Conservation (phyloP, 345 rosid genomes). For the Murraya koenigii region DNA sequence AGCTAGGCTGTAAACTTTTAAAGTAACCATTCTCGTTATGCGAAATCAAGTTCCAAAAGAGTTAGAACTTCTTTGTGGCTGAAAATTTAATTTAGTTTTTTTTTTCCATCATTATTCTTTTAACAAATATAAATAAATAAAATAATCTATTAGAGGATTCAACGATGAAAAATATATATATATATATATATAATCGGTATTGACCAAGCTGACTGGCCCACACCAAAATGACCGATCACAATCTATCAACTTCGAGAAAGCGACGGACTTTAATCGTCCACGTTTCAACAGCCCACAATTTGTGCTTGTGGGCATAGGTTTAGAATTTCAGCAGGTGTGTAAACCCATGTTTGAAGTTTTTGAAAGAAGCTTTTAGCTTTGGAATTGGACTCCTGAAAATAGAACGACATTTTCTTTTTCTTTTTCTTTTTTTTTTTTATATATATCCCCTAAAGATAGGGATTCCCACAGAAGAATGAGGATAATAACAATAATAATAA, state of each 20-base stretch:
- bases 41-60: too few relatives aligned
- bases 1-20: not conserved
- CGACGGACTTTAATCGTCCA: slow-evolving; percentile 6
- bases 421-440: too few relatives aligned
- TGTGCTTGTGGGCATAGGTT: not conserved
- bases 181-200: too few relatives aligned
- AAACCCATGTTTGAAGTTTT: too few relatives aligned
- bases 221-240: not conserved
- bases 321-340: slow-evolving; percentile 15
- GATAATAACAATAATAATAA: too few relatives aligned
- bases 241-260: not conserved
- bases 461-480: not conserved
- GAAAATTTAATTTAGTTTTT: too few relatives aligned
- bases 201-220: not conserved
- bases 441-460: not conserved
- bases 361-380: too few relatives aligned
- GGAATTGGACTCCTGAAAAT: not conserved
- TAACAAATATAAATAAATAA: too few relatives aligned
- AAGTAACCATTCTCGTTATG: not conserved
- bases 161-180: too few relatives aligned
- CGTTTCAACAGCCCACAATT: not conserved
- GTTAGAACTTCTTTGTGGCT: too few relatives aligned
- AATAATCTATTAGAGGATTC: not conserved
- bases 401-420: not conserved
- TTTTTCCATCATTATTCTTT: too few relatives aligned